phyloP scores from a whole-genome alignment of 202 grass and related monocot species.

The Setaria viridis region DNA sequence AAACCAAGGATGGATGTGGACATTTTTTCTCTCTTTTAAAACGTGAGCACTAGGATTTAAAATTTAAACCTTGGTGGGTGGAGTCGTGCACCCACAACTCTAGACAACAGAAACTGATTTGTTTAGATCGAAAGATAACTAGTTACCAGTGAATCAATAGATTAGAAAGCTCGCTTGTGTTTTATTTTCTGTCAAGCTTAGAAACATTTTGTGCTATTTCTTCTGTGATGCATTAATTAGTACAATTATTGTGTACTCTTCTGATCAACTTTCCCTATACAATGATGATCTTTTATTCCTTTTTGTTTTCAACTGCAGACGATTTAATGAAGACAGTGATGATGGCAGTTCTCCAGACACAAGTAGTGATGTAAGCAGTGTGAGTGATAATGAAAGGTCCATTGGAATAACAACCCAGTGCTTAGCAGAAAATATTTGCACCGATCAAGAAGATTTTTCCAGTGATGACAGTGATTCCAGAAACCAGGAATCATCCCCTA shows the following conservation, averaged over 20 bases:
- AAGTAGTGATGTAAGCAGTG: conserved; percentile 61
- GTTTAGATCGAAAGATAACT: not conserved
- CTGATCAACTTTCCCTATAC: not conserved
- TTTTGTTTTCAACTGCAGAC: conserved; percentile 40
- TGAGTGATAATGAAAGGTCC: conserved; percentile 51
- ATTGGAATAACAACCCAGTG: conserved; percentile 27
- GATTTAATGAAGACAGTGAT: conserved; percentile 57
- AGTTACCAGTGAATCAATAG: not conserved
- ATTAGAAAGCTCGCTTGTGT: not conserved
- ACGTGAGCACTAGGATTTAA: not conserved
- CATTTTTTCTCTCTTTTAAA: not conserved
- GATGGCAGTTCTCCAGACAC: conserved; percentile 50
- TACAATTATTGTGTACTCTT: conserved; percentile 1
- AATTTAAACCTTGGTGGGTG: not conserved
- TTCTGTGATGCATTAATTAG: not conserved
- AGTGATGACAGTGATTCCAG: conserved; percentile 51
- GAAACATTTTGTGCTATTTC: not conserved
- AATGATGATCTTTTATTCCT: not conserved
- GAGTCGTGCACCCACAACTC: not conserved
- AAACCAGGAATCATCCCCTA: conserved; percentile 38
- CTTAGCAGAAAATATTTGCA: conserved; percentile 44
- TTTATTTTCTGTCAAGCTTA: not conserved
- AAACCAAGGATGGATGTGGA: not conserved
- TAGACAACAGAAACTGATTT: conserved; percentile 2
- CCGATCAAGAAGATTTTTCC: conserved; percentile 54